Conservation (phyloP, 208 protist genomes). For the Naegleria fowleri region DNA sequence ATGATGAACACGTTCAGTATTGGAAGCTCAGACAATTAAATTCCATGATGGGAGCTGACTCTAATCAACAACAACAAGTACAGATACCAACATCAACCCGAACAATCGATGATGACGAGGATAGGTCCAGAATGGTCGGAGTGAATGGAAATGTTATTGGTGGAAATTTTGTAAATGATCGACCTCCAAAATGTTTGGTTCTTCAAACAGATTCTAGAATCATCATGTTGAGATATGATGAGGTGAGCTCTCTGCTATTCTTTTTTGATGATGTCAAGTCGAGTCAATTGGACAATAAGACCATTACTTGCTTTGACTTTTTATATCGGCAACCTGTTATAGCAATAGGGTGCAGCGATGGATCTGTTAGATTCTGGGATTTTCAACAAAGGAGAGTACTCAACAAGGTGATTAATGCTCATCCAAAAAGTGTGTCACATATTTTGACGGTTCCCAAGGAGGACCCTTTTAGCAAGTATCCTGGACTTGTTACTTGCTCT, state of each 20-base stretch:
- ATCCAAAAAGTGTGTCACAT: conserved; percentile 1
- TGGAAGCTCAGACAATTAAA: conserved; percentile 9
- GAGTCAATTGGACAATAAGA: background rate
- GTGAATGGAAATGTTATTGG: background rate
- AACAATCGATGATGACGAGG: background rate
- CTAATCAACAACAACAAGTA: background rate
- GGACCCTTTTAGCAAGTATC: background rate
- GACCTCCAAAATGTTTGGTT: conserved; percentile 11
- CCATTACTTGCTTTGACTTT: background rate
- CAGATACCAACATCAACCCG: background rate
- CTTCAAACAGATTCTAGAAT: conserved; percentile 16
- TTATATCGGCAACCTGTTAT: background rate
- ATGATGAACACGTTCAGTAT: conserved; percentile 1
- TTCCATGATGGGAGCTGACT: background rate
- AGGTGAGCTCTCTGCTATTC: background rate
- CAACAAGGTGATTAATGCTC: background rate
- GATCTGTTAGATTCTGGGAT: conserved; percentile 17
- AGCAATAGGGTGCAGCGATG: conserved; percentile 9
- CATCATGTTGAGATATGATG: conserved; percentile 23
- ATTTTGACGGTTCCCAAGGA: background rate
- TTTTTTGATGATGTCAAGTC: conserved; percentile 22
- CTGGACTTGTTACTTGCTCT: background rate
- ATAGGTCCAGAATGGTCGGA: background rate
- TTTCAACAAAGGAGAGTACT: background rate
- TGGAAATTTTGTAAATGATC: background rate